Evolutionary conservation across 2,329 filamentous ascomycete genomes (phyloP), one percentile per base, ranked within the genome.

Genomic region (Talaromyces albobiverticillius): DNA sequence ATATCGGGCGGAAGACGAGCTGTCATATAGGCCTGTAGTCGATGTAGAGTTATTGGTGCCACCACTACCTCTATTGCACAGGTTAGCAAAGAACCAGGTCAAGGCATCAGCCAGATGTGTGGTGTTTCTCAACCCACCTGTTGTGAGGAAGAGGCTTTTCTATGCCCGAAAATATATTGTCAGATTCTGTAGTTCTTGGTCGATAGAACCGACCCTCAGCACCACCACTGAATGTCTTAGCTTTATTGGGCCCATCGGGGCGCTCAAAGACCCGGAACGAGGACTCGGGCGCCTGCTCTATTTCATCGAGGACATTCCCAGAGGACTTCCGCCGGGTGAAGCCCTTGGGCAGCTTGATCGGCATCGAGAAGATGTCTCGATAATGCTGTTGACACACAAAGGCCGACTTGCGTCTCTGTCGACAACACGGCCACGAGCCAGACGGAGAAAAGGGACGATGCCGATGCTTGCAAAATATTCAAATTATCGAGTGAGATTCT

Each of bases 251-350:
- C 13, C 65, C 64, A 36, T 67, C 64, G 14, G 78, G 75, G 55
- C 80, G 74, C 59, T 82, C 79, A 53, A 82, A 72, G 41, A 83
- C 80, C 20, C 76, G 72, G 63, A 82, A 82, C n/a, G 79, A 80
- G 20, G 77, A 66, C 48, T 71, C 70, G 13, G 65, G 64, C 26
- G 70, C 64, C 23, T 68, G 67, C 54, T 71, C 70, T 38, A 71
- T 64, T 49, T 79, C 75, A 26, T 82, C 80, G 57, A 82, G 67
- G 49, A 71, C 74, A 70, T 81, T 80, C 46, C 77, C 79, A 57
- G 79, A 78, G 55, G 79, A 82, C 68, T 81, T 81, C 61, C 80
- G 77, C 62, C 79, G 75, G 60, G 69, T 68, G 63, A 82, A 81
- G 56, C 72, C 70, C 64, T 80, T 82, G 49, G 79, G 77, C 46